A percentile compares a stretch with the other conserved stretches of the same genome.
Conservation (phyloP, 306 rosid species). For the Luffa aegyptiaca region DNA sequence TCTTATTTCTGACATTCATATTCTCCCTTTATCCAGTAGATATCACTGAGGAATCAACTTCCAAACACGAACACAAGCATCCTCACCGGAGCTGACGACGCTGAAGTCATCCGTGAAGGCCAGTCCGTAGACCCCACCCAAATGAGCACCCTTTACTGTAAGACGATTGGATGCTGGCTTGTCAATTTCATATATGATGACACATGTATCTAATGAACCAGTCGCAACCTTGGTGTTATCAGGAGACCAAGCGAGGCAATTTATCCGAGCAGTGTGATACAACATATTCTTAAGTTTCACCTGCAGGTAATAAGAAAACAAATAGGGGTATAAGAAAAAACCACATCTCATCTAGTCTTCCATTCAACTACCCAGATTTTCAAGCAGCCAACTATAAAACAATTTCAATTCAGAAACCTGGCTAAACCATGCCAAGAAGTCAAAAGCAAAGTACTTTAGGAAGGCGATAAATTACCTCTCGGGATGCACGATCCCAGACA, state of each 20-base stretch:
- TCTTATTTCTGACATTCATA: not conserved
- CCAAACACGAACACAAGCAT: constrained; percentile 96
- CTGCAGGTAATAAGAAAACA: constrained; percentile 28
- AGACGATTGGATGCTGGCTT: constrained; percentile 75
- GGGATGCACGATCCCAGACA: constrained; percentile 68
- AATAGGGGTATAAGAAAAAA: not conserved
- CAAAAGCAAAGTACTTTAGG: not conserved
- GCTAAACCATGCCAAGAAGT: not conserved
- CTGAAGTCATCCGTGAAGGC: constrained; percentile 67
- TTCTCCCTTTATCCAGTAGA: not conserved
- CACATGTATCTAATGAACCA: constrained; percentile 81
- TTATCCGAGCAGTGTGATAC: constrained; percentile 89
- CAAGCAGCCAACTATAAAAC: not conserved
- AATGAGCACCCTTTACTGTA: constrained; percentile 80
- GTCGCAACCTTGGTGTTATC: constrained; percentile 72
- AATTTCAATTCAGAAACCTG: not conserved
- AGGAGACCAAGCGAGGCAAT: constrained; percentile 96
- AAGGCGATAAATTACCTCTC: constrained; percentile 42
- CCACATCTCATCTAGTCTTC: not conserved
- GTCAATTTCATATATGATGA: constrained; percentile 72
- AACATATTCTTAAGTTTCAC: constrained; percentile 87
- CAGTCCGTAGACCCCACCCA: constrained; percentile 93
- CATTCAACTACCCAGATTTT: not conserved
- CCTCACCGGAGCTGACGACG: constrained; percentile 94
- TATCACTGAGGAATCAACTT: constrained; percentile 50